Percentiles rank a stretch among this genome's conserved stretches.
Evolutionary conservation across 768 basidiomycete species (phyloP).

Genomic region (Daedaleopsis sinensis): DNA sequence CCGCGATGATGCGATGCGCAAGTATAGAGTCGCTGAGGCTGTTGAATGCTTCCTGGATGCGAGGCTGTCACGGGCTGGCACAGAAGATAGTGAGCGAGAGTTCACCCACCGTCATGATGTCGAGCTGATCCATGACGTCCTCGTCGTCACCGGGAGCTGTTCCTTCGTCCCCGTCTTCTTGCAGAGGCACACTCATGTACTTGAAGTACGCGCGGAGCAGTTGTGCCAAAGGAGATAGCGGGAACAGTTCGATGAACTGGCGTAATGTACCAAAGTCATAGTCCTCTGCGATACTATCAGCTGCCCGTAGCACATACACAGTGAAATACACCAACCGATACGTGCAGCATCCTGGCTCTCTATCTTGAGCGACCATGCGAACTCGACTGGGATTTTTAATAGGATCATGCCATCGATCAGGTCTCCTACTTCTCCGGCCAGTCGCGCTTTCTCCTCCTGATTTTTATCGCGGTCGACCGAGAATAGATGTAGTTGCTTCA

Average conservation of each 20-base stretch:
- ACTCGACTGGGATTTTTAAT: conserved; percentile 73
- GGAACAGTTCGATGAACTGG: conserved; percentile 68
- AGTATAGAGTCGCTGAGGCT: conserved; percentile 59
- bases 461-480: conserved; percentile 44
- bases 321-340: conserved; percentile 51
- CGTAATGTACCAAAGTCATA: conserved; percentile 62
- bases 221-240: conserved; percentile 53
- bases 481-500: conserved; percentile 62
- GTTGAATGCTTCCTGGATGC: conserved; percentile 55
- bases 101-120: conserved; percentile 59
- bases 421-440: conserved; percentile 68
- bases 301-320: not conserved
- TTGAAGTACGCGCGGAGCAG: conserved; percentile 70
- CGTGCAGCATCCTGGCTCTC: conserved; percentile 72
- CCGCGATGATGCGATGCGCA: conserved; percentile 64
- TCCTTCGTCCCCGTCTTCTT: conserved; percentile 43
- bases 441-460: conserved; percentile 43
- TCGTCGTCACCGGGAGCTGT: conserved; percentile 5
- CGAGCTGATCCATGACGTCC: conserved; percentile 56
- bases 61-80: conserved; percentile 10
- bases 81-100: not conserved
- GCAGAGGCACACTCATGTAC: conserved; percentile 53
- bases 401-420: conserved; percentile 77
- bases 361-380: conserved; percentile 80
- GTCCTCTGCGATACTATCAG: conserved; percentile 44